Percentiles rank a stretch among this genome's conserved stretches.
Conservation (phyloP, 352 stramenopile genomes). For the Thraustochytrium sp. region DNA sequence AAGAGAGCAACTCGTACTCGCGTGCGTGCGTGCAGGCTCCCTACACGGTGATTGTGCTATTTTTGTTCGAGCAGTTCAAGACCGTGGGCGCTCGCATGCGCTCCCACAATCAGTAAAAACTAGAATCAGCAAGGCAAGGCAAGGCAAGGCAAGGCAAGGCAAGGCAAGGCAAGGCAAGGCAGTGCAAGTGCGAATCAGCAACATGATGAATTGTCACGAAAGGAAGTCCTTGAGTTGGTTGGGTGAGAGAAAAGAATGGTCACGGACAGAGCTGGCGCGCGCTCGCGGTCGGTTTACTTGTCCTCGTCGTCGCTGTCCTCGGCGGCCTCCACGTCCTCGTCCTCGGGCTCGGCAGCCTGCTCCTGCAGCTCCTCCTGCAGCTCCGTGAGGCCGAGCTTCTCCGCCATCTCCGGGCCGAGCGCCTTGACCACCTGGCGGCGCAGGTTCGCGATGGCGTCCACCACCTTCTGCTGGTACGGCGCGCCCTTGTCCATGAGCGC, state of each 20-base stretch:
- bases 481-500: neutral
- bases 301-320: neutral
- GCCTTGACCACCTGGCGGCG: neutral
- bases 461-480: neutral
- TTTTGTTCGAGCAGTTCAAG: conserved; percentile 36
- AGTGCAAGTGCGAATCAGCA: neutral
- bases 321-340: neutral
- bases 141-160: neutral
- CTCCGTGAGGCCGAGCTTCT: conserved; percentile 8
- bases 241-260: neutral
- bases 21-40: neutral
- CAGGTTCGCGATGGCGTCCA: conserved; percentile 32
- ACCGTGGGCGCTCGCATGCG: too few species aligned
- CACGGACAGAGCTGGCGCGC: neutral
- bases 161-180: neutral
- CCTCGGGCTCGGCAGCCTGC: neutral
- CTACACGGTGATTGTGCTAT: conserved; percentile 22
- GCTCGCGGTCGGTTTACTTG: neutral
- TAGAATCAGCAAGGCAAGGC: neutral
- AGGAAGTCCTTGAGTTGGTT: neutral
- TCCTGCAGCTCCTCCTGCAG: conserved; percentile 1
- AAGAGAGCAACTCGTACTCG: neutral
- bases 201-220: neutral
- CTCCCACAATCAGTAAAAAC: too few species aligned
- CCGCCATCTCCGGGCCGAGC: neutral